A percentile compares a stretch with the other conserved stretches of the same genome.
Evolutionary conservation across 257 asterid species (phyloP).

Genomic region (Solanum ossicruentum): DNA sequence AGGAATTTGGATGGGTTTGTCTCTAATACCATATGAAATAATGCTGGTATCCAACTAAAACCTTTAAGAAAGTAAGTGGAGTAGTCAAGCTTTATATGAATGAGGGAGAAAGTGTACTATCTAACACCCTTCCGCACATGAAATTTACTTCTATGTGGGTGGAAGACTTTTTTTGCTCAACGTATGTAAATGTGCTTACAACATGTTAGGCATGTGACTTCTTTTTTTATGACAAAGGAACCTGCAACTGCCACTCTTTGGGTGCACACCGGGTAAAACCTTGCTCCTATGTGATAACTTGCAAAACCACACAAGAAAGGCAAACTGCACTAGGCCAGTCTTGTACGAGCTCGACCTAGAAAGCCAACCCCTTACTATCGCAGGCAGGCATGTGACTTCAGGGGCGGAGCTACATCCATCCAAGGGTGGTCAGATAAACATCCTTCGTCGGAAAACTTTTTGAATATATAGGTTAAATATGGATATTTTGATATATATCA

Average conservation of each 20-base stretch:
- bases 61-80: not conserved
- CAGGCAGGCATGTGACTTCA: not conserved
- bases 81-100: not conserved
- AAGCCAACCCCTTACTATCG: not conserved
- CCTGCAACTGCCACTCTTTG: not conserved
- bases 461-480: too few species aligned
- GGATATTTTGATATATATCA: too few species aligned
- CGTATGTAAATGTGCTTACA: not conserved
- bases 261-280: not conserved
- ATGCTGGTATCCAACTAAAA: not conserved
- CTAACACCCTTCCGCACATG: not conserved
- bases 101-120: not conserved
- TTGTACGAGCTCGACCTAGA: not conserved
- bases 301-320: not conserved
- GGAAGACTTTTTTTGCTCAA: not conserved
- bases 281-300: not conserved
- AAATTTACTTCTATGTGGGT: not conserved
- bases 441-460: too few species aligned
- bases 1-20: not conserved
- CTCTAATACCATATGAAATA: not conserved
- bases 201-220: not conserved
- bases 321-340: not conserved
- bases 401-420: too few species aligned
- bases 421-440: too few species aligned
- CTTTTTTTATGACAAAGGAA: not conserved